A percentile compares a stretch with the other conserved stretches of the same genome.
Evolutionary conservation across 768 basidiomycete genomes (phyloP).

Genomic region (Serendipita sp.): DNA sequence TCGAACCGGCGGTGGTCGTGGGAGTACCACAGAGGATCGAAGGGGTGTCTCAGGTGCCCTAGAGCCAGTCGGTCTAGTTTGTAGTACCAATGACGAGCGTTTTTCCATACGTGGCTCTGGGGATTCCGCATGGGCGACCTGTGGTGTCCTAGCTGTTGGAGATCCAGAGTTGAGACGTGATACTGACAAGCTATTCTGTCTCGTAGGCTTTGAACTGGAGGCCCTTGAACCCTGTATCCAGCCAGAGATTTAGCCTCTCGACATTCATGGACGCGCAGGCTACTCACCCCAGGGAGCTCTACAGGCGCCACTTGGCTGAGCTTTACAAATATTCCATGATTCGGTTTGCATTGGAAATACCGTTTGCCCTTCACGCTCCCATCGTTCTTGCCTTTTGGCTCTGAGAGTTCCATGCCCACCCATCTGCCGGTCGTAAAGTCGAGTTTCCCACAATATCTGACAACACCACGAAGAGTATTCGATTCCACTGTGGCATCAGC

Average conservation of each 20-base stretch:
- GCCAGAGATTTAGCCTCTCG: too few species aligned
- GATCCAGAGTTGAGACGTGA: not conserved
- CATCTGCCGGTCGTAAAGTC: conserved; percentile 81
- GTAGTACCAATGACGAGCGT: not conserved
- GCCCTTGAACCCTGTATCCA: too few species aligned
- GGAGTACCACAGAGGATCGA: not conserved
- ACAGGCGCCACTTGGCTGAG: conserved; percentile 48
- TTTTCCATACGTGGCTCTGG: not conserved
- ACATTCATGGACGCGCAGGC: not conserved
- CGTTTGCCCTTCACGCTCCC: conserved; percentile 62
- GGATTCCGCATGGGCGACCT: not conserved
- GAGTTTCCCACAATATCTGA: conserved; percentile 75
- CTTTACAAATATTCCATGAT: conserved; percentile 79
- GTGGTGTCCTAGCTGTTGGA: not conserved
- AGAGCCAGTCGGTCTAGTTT: not conserved
- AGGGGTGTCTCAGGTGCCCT: not conserved
- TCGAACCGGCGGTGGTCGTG: not conserved
- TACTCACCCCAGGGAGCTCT: not conserved
- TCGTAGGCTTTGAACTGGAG: not conserved
- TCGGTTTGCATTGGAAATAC: conserved; percentile 69
- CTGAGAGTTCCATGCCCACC: conserved; percentile 82
- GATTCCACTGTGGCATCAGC: conserved; percentile 63
- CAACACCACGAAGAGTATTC: conserved; percentile 38
- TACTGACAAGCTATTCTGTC: not conserved
- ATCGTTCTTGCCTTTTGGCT: conserved; percentile 87